Base-by-base conservation (phyloP, 306 rosid genomes). In the Inga laurina region DNA sequence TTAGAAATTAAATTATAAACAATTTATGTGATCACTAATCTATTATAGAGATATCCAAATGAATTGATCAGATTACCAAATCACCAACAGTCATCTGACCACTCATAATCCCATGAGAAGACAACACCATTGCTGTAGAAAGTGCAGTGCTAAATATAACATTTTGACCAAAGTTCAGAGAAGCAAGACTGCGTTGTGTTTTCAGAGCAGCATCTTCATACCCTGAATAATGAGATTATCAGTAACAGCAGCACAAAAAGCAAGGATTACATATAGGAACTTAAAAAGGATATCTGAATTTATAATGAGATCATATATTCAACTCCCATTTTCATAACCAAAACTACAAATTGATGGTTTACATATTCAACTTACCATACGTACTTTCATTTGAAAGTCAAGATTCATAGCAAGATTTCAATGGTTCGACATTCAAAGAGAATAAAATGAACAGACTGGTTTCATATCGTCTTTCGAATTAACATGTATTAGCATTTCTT, bases 161-260 rank as follows among this genome's bases (percentile, higher is more conserved):
- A 86, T 90, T 93, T 92, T 96, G 99, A 78, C 99, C 98, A 9
- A 96, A 92, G 90, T 96, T 96, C 86, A 96, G 78, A 82, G 76
- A 90, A 79, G 99, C 97, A 82, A 96, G 97, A 82, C 98, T 93
- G 37, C 92, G 92, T 82, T 96, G 99, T 68, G 98, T 93, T 87
- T 90, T 96, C 81, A 96, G 88, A 85, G 99, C 98, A 86, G 97
- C 99, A 86, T 89, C 98, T 81, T 96, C 99, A 57, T 93, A 96
- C 87, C 87, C 99, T 96, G 78, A 81, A 83, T 82, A 49, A 78
- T 8, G 69, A 78, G 44, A 77, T 82, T 68, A 86, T 68, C 66
- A 85, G 52, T 69, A 83, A 56, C 85, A 87, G 66, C 51, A 87
- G 62, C 81, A 84, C 37, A 88, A 83, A 78, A 44, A 76, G 41